These are phyloP conservation scores for Penicillium crystallinum DNA, from an alignment of 495 filamentous ascomycete species.

Conservation along the genomic window DNA sequence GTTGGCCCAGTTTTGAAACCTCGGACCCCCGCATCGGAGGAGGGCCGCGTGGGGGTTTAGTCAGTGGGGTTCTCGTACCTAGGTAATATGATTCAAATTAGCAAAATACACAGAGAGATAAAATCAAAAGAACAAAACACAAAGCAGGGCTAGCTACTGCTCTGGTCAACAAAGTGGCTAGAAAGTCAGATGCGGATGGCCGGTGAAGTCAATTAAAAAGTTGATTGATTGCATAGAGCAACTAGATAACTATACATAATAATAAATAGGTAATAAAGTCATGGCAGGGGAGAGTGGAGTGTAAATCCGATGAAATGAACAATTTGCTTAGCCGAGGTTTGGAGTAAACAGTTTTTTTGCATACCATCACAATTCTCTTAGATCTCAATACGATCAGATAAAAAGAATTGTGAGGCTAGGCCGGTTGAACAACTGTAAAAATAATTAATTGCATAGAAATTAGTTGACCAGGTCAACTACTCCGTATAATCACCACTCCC, in stretches of 20 bases:
- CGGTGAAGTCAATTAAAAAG: not conserved
- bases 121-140: not conserved
- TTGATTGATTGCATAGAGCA: not conserved
- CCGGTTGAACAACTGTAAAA: too few species aligned
- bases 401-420: too few species aligned
- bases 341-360: not conserved
- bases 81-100: not conserved
- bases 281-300: not conserved
- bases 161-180: not conserved
- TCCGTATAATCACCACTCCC: not conserved
- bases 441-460: too few species aligned
- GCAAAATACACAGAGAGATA: not conserved
- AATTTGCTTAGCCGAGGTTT: not conserved
- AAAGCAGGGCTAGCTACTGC: not conserved
- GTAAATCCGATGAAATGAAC: not conserved
- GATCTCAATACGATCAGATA: too few species aligned
- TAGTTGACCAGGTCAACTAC: too few species aligned
- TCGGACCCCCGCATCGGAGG: conserved; percentile 5
- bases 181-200: not conserved
- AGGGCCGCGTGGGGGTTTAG: conserved; percentile 7
- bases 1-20: not conserved
- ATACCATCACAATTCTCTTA: too few species aligned
- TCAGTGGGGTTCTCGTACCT: too few species aligned
- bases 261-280: not conserved
- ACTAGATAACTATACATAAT: not conserved